Evolutionary conservation across 2,329 filamentous ascomycete genomes (phyloP).

Genomic region (Fusarium liriodendri): DNA sequence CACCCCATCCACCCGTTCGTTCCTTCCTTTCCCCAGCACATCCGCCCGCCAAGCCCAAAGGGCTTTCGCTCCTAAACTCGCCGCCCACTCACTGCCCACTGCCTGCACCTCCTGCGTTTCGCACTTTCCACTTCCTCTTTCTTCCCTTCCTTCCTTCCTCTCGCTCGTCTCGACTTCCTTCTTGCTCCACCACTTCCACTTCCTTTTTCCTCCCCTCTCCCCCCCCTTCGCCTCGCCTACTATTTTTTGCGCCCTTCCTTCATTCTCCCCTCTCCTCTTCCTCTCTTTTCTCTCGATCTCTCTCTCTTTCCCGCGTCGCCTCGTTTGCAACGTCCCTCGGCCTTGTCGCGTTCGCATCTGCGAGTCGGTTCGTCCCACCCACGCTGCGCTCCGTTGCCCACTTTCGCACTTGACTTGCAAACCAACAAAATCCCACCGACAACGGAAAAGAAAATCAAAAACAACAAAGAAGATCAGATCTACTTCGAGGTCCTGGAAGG

Average conservation of each 20-base stretch:
- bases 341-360: slow-evolving; percentile 34
- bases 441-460: slow-evolving; percentile 26
- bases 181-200: slow-evolving; percentile 43
- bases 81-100: slow-evolving; percentile 14
- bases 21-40: slow-evolving; percentile 39
- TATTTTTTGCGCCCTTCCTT: slow-evolving; percentile 46
- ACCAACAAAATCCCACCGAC: slow-evolving; percentile 25
- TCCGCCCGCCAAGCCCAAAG: slow-evolving; percentile 38
- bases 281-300: slow-evolving; percentile 43
- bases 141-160: slow-evolving; percentile 47
- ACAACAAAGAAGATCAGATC: slow-evolving; percentile 34
- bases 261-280: slow-evolving; percentile 45
- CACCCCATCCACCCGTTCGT: slow-evolving; percentile 33
- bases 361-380: slow-evolving; percentile 29
- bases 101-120: slow-evolving; percentile 25
- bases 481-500: slow-evolving; percentile 42
- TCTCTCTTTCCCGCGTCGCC: slow-evolving; percentile 44
- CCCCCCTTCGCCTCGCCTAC: slow-evolving; percentile 42
- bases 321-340: slow-evolving; percentile 40
- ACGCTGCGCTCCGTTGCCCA: slow-evolving; percentile 9
- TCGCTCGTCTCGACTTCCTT: slow-evolving; percentile 35
- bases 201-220: slow-evolving; percentile 45
- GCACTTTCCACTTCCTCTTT: slow-evolving; percentile 32
- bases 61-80: slow-evolving; percentile 14
- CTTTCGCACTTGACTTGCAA: slow-evolving; percentile 23